Evolutionary conservation across 129 eudicot species (phyloP), one percentile per base, ranked within the genome.

Genomic region (Ambrosia artemisiifolia): DNA sequence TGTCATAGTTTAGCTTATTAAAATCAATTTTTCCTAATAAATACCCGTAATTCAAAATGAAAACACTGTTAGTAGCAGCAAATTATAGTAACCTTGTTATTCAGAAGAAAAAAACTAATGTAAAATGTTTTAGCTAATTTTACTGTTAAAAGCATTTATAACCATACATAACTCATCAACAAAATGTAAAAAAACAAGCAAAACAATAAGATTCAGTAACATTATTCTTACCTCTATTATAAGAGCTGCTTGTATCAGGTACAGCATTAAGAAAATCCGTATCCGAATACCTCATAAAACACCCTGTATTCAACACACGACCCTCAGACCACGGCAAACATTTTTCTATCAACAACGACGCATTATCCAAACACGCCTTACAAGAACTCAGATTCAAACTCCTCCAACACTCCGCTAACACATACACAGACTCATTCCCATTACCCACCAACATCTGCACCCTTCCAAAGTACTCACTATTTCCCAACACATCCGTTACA

Each of bases 221-320:
- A 35, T 54, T 36, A 19, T 60, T 19, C n/a, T n/a, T 61, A 70
- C 70, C 72, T 69, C 18, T 67, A 78, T 86, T 85, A 54, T 79
- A 71, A 35, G 89, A 83, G 47, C 35, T 75, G 16, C 85, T 81
- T 42, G 59, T 54, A 43, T 59, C 55, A 0, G 83, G 76, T 53
- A 69, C 69, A 9, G 88, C 75, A 83, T 91, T 91, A 38, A 91
- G 90, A 73, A 91, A 91, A 69, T 91, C 47, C 17, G 74, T 78
- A 70, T 91, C 92, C 7, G 97, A 91, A 67, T 88, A 91, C 85
- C 95, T 86, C 90, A 90, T 69, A 69, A 87, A 85, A 81, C 96
- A 90, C 6, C 96, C 94, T 0, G 94, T 85, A 66, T 87, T 78
- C 81, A 90, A 11, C 12, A 86, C 94, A 76, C 93, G 74, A 0